A percentile compares a stretch with the other conserved stretches of the same genome.
Conservation (phyloP, 306 rosid species). For the Crotalaria pallida region DNA sequence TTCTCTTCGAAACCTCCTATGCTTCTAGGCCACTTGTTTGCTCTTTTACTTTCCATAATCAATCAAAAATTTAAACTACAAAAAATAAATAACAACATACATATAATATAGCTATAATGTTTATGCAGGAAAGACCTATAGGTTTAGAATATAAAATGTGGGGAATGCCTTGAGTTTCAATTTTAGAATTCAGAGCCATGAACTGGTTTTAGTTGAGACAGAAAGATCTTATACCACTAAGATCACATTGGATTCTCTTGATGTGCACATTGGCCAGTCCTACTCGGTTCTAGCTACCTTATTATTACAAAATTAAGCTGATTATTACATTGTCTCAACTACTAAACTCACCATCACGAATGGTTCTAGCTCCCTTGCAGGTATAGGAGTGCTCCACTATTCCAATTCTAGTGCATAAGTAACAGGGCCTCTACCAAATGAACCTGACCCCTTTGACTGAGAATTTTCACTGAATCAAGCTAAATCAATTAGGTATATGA, state of each 20-base stretch:
- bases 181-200: constrained; percentile 55
- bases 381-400: constrained; percentile 44
- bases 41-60: too few relatives aligned
- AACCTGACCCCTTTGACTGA: constrained; percentile 46
- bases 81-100: too few relatives aligned
- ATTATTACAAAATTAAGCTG: constrained; percentile 49
- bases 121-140: constrained; percentile 45
- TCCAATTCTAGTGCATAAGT: constrained; percentile 29
- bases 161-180: constrained; percentile 51
- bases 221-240: constrained; percentile 56
- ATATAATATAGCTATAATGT: neutral
- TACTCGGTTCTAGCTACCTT: constrained; percentile 50
- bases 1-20: too few relatives aligned
- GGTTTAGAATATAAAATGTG: constrained; percentile 63
- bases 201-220: constrained; percentile 46
- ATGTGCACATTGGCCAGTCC: constrained; percentile 69
- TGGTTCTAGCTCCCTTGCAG: constrained; percentile 24
- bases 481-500: constrained; percentile 45
- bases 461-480: constrained; percentile 49
- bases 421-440: constrained; percentile 39
- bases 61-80: too few relatives aligned
- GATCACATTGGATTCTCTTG: constrained; percentile 48
- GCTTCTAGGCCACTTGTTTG: too few relatives aligned
- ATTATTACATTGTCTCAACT: constrained; percentile 52
- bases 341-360: constrained; percentile 25